Evolutionary conservation across 176 grass and related monocot species (phyloP).

Genomic region (Oryza officinalis): DNA sequence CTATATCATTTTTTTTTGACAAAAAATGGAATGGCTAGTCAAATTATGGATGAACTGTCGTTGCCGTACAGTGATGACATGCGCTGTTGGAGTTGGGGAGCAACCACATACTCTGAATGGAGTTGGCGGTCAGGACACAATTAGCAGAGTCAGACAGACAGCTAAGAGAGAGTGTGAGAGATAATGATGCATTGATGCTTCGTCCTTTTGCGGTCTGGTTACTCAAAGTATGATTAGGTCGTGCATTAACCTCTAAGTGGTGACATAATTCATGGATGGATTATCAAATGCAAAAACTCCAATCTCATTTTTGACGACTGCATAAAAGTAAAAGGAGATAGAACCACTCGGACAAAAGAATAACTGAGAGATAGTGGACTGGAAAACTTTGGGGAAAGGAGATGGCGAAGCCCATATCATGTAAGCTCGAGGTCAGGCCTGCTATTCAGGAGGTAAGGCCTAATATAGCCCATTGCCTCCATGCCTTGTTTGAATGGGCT

Average conservation of each 20-base stretch:
- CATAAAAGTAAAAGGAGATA: not conserved
- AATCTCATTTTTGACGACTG: not conserved
- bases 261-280: not conserved
- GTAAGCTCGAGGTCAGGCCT: too few relatives aligned
- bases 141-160: not conserved
- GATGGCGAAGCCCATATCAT: too few relatives aligned
- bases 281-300: not conserved
- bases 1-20: too few relatives aligned
- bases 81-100: constrained; percentile 44
- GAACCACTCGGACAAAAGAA: too few relatives aligned
- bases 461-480: too few relatives aligned
- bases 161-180: not conserved
- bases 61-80: not conserved
- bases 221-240: constrained; percentile 9
- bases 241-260: not conserved
- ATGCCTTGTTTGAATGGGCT: too few relatives aligned
- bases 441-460: too few relatives aligned
- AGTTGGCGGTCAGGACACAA: not conserved
- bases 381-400: too few relatives aligned
- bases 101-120: constrained; percentile 23
- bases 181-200: not conserved
- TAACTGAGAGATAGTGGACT: too few relatives aligned
- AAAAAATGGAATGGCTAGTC: not conserved
- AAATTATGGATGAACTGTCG: not conserved
- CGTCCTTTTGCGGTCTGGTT: constrained; percentile 28